Evolutionary conservation across 2,329 filamentous ascomycete genomes (phyloP), one percentile per base, ranked within the genome.

Genomic region (Aspergillus versicolor): DNA sequence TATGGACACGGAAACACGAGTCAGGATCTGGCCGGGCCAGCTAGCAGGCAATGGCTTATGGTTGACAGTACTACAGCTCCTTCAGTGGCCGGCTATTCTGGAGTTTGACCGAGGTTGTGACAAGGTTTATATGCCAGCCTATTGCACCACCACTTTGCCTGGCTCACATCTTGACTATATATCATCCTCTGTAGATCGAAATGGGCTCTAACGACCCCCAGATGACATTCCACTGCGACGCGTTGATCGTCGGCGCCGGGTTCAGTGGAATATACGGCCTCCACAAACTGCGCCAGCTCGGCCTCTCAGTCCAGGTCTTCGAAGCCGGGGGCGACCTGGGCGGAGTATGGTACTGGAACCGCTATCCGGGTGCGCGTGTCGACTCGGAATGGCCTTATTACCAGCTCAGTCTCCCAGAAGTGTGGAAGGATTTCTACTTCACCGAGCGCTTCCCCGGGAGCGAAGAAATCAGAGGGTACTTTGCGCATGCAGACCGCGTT

Each of bases 351-450:
- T 15, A 56, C 21, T 57, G 48, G 54, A 56, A 61, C n/a, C 32
- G 40, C 15, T 60, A 61, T 27, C 60, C 60, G 2, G 60, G 60
- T 5, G 48, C 48, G 0, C 40, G 60, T 0, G 57, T 60, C 11
- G 60, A 61, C 13, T 49, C 54, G 1, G 47, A 53, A 21, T 38
- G 32, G 21, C 45, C 37, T 3, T 7, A 52, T 3, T 61, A 61
- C 38, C 53, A 57, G 21, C n/a, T 59, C 3, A 48, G 42, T 1
- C 79, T 78, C 61, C 79, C 80, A 1, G 73, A 79, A 34, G 66
- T 79, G 1, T 80, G 71, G 66, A 69, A 75, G 34, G 70, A 73
- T 42, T 83, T 75, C 72, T 72, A 68, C 12, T 84, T 77, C 72
- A 68, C 65, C 2, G 58, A 66, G 27, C 56, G 58, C 7, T 72